Conservation (phyloP, 768 basidiomycete species). For the Russula compacta region DNA sequence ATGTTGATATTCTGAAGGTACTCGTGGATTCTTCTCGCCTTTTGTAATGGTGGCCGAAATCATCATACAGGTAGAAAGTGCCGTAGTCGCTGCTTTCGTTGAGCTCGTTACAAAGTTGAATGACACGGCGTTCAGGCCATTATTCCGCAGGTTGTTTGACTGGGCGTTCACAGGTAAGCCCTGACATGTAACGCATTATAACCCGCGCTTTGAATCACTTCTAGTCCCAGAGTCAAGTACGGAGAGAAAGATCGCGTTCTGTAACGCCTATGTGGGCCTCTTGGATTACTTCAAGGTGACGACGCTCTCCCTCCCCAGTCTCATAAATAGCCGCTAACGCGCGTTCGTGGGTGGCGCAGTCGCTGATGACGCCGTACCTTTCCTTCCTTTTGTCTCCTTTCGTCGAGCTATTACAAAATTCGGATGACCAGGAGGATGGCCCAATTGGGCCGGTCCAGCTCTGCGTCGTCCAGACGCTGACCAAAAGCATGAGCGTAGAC, state of each 20-base stretch:
- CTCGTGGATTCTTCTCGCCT: background rate
- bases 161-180: constrained; percentile 68
- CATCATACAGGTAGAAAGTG: constrained; percentile 38
- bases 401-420: constrained; percentile 49
- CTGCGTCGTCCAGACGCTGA: constrained; percentile 53
- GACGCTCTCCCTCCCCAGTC: background rate
- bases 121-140: constrained; percentile 81
- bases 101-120: constrained; percentile 90
- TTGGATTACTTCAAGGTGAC: constrained; percentile 83
- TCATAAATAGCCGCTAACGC: background rate
- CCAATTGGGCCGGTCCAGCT: constrained; percentile 33
- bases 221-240: constrained; percentile 24
- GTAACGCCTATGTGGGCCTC: constrained; percentile 60
- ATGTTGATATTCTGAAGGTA: constrained; percentile 23
- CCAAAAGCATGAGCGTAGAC: constrained; percentile 65
- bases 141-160: constrained; percentile 87
- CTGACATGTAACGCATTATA: background rate
- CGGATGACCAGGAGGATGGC: constrained; percentile 25
- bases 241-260: constrained; percentile 60
- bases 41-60: background rate
- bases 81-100: constrained; percentile 64
- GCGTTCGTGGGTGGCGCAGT: constrained; percentile 32
- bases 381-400: constrained; percentile 63
- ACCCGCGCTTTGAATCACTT: background rate
- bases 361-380: constrained; percentile 88